Base-by-base conservation (phyloP, 2,329 filamentous ascomycete species). In the Lasiodiplodia hormozganensis region DNA sequence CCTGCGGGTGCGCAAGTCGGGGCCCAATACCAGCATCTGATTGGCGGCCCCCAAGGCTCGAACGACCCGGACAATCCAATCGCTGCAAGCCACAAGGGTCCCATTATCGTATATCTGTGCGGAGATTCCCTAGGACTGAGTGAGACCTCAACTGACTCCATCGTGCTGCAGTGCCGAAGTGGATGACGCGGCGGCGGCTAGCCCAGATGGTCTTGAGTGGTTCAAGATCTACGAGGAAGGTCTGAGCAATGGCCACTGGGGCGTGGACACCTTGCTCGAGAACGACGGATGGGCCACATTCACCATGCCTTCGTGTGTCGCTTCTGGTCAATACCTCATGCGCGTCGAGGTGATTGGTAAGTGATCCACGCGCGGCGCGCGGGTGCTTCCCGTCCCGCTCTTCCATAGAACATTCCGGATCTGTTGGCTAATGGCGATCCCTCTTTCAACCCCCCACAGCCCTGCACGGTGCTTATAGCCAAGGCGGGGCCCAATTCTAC, bases 1-100 rank as follows among this genome's bases (percentile, higher is more conserved):
- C 81, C 82, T 18, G 79, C 83, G 2, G 86, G 86, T 14, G 85
- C 86, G 73, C 79, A 82, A 71, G 77, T 87, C 56, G 85, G 85
- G 8, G 80, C 85, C 1, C 83, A 79, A 75, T 87, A 83, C 80
- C 84, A 85, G 52, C 85, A 87, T 72, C 79, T 87, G 62, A 83
- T 87, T 67, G 86, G 86, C 65, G 85, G 85, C 58, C 43, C 60
- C 5, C 85, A 87, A 74, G 82, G 79, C 71, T 65, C 84, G 54
- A 80, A 80, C 70, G 85, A 86, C 77, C 71, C 78, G 2, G 84
- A 85, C 69, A 77, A 86, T 69, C 84, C 83, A 8, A 85, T 85
- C 70, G 83, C 84, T 10, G 76, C 78, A 62, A 81, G 77, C 38
- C 83, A 85, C 73, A 84, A 85, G 76, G 83, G 83, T 69, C 76